Evolutionary conservation across 257 asterid genomes (phyloP), one percentile per base, ranked within the genome.

Genomic region (Ligustrum vulgare): DNA sequence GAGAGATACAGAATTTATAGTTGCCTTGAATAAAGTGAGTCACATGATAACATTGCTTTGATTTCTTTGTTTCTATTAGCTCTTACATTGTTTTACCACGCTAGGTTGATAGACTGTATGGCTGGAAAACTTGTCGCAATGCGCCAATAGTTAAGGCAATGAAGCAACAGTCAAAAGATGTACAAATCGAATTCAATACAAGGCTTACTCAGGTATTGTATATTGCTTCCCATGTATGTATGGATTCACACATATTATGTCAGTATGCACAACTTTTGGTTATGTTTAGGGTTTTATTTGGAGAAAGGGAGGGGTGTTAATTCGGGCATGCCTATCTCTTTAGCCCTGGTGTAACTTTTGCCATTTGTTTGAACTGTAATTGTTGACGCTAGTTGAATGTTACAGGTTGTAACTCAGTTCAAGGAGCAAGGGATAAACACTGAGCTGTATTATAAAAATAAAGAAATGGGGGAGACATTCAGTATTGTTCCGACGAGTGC

Each of bases 401-500:
- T 82, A 45, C 84, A 94, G 99, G 79, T 95, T 73, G 79, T 86
- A 62, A 89, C 91, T 37, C 90, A 89, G 84, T 90, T 95, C 81
- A 93, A 85, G 90, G 96, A 88, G 81, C 98, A 95, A 87, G 98
- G 99, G 67, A 86, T 95, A 47, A 95, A 95, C 77, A 90, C 96
- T 13, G 97, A 91, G 81, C 86, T 95, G 87, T 95, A 93, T 88
- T 87, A 89, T 79, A 90, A 89, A 84, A 95, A 91, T 84, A 95
- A 88, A 86, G 96, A 90, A 25, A 89, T 90, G 94, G 96, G 92
- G 72, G 99, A 93, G 71, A 90, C 96, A 10, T 86, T 77, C 82
- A 91, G 88, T 88, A 95, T 95, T 45, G 91, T 95, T 69, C 97
- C 99, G 69, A 95, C 99, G 6, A 95, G 99, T 77, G 99, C 99